Percentiles rank a stretch among this genome's conserved stretches.
phyloP scores from a whole-genome alignment of 768 basidiomycete species.

The Hericium rajendrae region DNA sequence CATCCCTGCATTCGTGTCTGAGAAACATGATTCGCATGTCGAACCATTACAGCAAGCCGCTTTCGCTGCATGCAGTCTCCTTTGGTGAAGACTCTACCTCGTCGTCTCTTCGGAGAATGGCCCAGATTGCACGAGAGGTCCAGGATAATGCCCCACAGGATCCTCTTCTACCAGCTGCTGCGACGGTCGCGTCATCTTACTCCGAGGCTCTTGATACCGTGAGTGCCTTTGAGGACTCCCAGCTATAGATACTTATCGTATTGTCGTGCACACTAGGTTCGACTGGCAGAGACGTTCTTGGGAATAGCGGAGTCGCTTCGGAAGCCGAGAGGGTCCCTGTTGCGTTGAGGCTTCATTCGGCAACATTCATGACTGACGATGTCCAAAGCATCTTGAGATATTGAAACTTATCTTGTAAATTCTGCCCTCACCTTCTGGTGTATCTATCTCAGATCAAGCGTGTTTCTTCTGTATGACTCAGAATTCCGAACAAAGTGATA shows the following conservation, averaged over 20 bases:
- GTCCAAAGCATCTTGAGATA: no score
- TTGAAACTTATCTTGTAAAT: no score
- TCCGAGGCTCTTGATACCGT: constrained; percentile 44
- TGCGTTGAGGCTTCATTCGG: constrained; percentile 12
- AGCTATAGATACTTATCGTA: not conserved
- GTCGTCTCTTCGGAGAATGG: constrained; percentile 37
- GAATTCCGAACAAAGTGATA: no score
- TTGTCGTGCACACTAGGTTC: constrained; percentile 27
- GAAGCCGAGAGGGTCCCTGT: constrained; percentile 43
- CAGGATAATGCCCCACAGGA: constrained; percentile 36
- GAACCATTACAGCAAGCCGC: constrained; percentile 30
- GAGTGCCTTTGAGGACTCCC: constrained; percentile 7
- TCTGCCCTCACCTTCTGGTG: no score
- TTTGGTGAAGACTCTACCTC: constrained; percentile 32
- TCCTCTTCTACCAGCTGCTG: constrained; percentile 19
- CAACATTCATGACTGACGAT: no score
- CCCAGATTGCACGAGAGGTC: constrained; percentile 37
- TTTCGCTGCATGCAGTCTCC: constrained; percentile 51
- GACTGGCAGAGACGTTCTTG: constrained; percentile 48
- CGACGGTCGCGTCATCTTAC: constrained; percentile 34
- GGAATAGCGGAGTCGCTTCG: constrained; percentile 47
- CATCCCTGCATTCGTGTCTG: not conserved
- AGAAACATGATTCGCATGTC: not conserved
- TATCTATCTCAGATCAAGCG: no score
- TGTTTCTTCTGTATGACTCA: no score